These are phyloP conservation scores for Lipomyces japonicus DNA, from an alignment of 805 yeast species.

Conservation along the genomic window DNA sequence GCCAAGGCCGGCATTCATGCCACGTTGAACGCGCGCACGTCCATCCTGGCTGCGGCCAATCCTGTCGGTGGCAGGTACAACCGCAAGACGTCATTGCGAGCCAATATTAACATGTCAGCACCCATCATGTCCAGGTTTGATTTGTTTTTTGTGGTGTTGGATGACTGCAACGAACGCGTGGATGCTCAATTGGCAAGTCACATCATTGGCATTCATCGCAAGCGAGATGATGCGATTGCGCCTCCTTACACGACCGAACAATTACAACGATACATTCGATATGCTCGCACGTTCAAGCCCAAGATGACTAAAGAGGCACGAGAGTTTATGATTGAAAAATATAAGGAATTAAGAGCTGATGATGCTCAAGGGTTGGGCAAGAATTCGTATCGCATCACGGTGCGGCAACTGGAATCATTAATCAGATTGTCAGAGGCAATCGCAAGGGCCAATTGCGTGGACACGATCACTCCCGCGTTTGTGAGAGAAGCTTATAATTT, in stretches of 20 bases:
- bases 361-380: constrained; percentile 83
- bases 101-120: constrained; percentile 92
- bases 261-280: constrained; percentile 78
- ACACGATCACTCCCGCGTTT: constrained; percentile 73
- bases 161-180: constrained; percentile 86
- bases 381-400: constrained; percentile 89
- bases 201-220: constrained; percentile 89
- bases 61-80: constrained; percentile 97
- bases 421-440: constrained; percentile 91
- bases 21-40: constrained; percentile 91
- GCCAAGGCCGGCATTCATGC: constrained; percentile 99
- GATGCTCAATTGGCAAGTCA: constrained; percentile 90
- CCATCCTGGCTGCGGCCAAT: constrained; percentile 97
- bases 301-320: constrained; percentile 78
- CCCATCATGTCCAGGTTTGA: constrained; percentile 99
- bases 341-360: constrained; percentile 80
- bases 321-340: constrained; percentile 66
- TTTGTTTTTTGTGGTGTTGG: constrained; percentile 87
- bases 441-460: constrained; percentile 94
- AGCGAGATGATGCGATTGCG: constrained; percentile 79
- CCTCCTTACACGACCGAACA: constrained; percentile 90
- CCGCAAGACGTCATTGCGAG: constrained; percentile 73
- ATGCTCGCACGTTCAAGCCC: constrained; percentile 92
- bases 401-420: constrained; percentile 86
- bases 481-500: constrained; percentile 92